Base-by-base conservation (phyloP, 2,329 filamentous ascomycete genomes). In the Hypoxylon sp. region DNA sequence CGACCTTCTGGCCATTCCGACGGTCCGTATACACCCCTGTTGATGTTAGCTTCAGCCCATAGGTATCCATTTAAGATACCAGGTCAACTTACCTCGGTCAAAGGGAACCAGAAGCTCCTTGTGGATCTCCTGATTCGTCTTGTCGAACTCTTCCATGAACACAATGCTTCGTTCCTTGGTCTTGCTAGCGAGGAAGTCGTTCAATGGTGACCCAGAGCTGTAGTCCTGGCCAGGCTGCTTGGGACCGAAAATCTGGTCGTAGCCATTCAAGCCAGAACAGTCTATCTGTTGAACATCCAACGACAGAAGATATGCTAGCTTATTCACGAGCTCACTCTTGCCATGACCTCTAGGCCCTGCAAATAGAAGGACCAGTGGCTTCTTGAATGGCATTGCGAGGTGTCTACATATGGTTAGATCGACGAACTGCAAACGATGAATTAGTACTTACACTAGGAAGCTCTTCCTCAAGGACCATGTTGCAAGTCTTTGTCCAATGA, bases 121-220 rank as follows among this genome's bases (percentile, higher is more conserved):
- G 8, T 80, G 80, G 2, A 85, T 77, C 0, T 81, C 78, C 3
- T 73, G 14, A 0, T 69, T 77, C 0, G 82, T 84, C 72, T 85
- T 86, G 42, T 86, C 84, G 49, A 86, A 85, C 56, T 87, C 84
- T 56, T 87, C 85, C 13, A 87, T 69, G 64, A 85, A 86, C 0
- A 87, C 81, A 7, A 87, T 79, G 37, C 77, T 78, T 17, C 77
- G 72, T 54, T 79, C 35, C 1, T 79, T 81, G 5, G 69, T 70
- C 25, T 83, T 77, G 1, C 67, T 61, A 0, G 78, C 78, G 0
- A 86, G 76, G 69, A 85, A 86, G 67, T 85, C 86, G 69, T 86
- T 86, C 14, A 86, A 67, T 1, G 76, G 76, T 0, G 81, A 79
- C 0, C 84, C 84, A 0, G 75, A 44, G n/a, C 81, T 76, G 4